phyloP scores from a whole-genome alignment of 108 stramenopile genomes.

The Schizochytrium sp. region DNA sequence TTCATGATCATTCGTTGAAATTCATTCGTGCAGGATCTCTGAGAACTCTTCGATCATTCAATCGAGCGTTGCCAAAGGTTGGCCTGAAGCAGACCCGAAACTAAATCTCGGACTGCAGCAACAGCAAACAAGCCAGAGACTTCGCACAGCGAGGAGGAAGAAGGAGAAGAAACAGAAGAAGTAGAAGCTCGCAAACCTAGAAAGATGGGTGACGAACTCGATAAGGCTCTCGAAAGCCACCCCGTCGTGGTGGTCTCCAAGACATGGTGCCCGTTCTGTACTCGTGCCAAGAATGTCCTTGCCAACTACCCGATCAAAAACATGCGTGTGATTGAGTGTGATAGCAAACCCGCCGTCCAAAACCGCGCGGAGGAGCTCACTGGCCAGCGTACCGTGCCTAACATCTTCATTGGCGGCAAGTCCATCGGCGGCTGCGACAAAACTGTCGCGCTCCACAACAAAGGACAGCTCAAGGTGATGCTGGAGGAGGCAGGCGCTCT shows the following conservation, averaged over 20 bases:
- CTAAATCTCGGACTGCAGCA: too few species aligned
- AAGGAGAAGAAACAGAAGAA: too few species aligned
- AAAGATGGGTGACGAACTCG: slow-evolving; percentile 37
- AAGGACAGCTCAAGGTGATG: slow-evolving; percentile 52
- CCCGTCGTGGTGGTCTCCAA: slow-evolving; percentile 58
- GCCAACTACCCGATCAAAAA: slow-evolving; percentile 43
- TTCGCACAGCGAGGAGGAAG: too few species aligned
- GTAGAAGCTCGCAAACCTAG: too few species aligned
- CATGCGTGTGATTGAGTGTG: slow-evolving; percentile 72
- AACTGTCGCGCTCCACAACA: slow-evolving; percentile 66
- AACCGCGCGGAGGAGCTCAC: slow-evolving; percentile 77
- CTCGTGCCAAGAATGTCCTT: background rate
- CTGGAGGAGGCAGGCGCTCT: slow-evolving; percentile 51
- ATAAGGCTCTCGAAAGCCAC: slow-evolving; percentile 30
- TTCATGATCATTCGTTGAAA: too few species aligned
- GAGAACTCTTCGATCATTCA: too few species aligned
- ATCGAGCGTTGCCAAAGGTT: too few species aligned
- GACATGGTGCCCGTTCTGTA: slow-evolving; percentile 59
- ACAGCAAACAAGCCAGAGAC: too few species aligned
- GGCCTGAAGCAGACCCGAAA: too few species aligned
- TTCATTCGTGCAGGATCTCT: too few species aligned
- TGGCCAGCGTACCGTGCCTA: slow-evolving; percentile 89
- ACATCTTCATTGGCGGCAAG: slow-evolving; percentile 86
- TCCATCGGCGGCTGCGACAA: slow-evolving; percentile 88
- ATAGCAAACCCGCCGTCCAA: slow-evolving; percentile 76